Evolutionary conservation across 306 rosid species (phyloP).

Genomic region (Lupinus albus): DNA sequence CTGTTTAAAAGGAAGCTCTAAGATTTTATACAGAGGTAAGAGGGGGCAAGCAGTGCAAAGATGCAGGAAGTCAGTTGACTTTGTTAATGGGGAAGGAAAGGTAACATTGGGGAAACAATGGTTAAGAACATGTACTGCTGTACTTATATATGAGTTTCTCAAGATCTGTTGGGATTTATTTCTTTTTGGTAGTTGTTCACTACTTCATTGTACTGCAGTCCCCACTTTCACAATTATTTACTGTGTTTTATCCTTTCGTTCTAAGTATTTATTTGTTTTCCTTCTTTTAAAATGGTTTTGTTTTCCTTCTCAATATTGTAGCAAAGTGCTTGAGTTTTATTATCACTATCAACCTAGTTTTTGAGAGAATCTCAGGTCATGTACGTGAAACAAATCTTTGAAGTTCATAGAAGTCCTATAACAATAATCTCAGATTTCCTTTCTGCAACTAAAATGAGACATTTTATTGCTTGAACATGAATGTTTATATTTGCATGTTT

Average conservation of each 20-base stretch:
- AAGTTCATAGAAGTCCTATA: slow-evolving; percentile 29
- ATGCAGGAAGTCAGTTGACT: slow-evolving; percentile 59
- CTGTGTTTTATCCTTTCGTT: slow-evolving; percentile 27
- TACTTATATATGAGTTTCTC: slow-evolving; percentile 49
- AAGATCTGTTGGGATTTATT: slow-evolving; percentile 43
- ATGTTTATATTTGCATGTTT: slow-evolving; percentile 7
- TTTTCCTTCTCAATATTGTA: no score
- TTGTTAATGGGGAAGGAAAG: slow-evolving; percentile 61
- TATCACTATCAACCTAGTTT: slow-evolving; percentile 38
- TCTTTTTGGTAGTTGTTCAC: slow-evolving; percentile 23
- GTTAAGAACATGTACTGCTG: slow-evolving; percentile 47
- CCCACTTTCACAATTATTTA: slow-evolving; percentile 28
- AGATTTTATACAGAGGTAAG: slow-evolving; percentile 45
- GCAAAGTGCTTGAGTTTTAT: slow-evolving; percentile 38
- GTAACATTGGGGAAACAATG: slow-evolving; percentile 59
- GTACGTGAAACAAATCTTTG: slow-evolving; percentile 14
- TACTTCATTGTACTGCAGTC: slow-evolving; percentile 14
- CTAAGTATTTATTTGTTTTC: slow-evolving; percentile 22
- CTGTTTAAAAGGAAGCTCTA: slow-evolving; percentile 44
- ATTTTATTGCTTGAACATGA: slow-evolving; percentile 25
- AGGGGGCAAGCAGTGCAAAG: slow-evolving; percentile 49
- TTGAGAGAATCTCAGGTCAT: slow-evolving; percentile 25
- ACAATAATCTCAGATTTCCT: slow-evolving; percentile 30
- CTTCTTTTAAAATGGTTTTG: not conserved
- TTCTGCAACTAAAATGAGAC: slow-evolving; percentile 33